Percentiles rank a stretch among this genome's conserved stretches.
Evolutionary conservation across 306 rosid genomes (phyloP).

Genomic region (Inga oerstediana): DNA sequence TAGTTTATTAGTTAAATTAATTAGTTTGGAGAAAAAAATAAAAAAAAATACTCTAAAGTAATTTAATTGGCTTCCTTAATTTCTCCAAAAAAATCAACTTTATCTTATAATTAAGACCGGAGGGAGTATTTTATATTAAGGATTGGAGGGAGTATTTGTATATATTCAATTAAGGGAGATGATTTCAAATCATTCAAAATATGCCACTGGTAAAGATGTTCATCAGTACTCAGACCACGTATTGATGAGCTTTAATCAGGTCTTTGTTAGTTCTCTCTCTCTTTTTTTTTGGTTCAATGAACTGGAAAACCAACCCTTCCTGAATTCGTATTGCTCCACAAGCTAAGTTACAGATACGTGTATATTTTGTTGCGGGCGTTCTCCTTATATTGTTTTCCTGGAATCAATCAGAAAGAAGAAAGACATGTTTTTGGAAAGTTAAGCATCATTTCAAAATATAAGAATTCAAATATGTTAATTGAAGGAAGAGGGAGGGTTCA

Average conservation of each 20-base stretch:
- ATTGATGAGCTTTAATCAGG: background rate
- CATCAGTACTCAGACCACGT: background rate
- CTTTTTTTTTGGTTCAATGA: background rate
- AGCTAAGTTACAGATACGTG: background rate
- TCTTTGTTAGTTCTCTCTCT: background rate
- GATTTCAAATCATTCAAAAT: background rate
- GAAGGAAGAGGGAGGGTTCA: background rate
- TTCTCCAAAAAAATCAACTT: too few relatives aligned
- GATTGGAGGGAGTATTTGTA: background rate
- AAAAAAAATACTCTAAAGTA: too few relatives aligned
- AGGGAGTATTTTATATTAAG: too few relatives aligned
- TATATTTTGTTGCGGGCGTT: background rate
- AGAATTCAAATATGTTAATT: background rate
- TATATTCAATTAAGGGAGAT: background rate
- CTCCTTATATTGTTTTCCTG: background rate
- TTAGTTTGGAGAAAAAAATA: too few relatives aligned
- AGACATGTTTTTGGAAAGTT: background rate
- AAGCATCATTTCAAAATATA: background rate
- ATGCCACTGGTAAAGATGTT: background rate
- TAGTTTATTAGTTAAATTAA: too few relatives aligned
- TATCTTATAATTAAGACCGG: too few relatives aligned
- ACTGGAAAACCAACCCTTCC: slow-evolving; percentile 16
- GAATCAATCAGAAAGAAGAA: slow-evolving; percentile 1
- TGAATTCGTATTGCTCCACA: background rate
- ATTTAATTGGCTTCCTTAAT: too few relatives aligned